These are phyloP conservation scores for Aspergillus quadricinctus DNA, from an alignment of 2,329 filamentous ascomycete genomes.

Conservation along the genomic window DNA sequence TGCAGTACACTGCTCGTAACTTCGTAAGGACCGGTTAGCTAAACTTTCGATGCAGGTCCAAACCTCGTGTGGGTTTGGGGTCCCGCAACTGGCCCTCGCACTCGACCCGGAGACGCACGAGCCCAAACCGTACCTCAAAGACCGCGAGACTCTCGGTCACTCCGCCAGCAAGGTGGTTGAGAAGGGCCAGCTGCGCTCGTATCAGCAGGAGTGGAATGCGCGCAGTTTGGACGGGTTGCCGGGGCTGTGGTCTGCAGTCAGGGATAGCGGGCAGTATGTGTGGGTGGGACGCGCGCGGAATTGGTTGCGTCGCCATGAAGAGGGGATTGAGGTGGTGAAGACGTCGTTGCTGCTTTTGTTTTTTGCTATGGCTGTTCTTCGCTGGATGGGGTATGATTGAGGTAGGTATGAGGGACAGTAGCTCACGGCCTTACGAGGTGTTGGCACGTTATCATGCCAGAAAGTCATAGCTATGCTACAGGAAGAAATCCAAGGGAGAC, in stretches of 20 bases:
- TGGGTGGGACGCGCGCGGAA: conserved; percentile 38
- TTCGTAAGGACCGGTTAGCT: too few relatives aligned
- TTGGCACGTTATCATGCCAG: too few relatives aligned
- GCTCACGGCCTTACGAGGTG: too few relatives aligned
- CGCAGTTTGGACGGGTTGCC: conserved; percentile 57
- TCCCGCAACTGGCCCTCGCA: conserved; percentile 49
- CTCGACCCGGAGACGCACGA: conserved; percentile 28
- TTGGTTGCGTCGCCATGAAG: conserved; percentile 14
- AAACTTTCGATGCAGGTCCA: conserved; percentile 47
- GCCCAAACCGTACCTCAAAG: conserved; percentile 39
- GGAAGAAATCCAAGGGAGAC: background rate
- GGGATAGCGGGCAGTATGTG: conserved; percentile 47
- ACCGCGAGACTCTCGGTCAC: conserved; percentile 53
- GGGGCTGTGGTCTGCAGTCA: conserved; percentile 52
- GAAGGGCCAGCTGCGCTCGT: conserved; percentile 49
- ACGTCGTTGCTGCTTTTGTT: conserved; percentile 15
- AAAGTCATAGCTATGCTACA: too few relatives aligned
- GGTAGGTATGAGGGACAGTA: background rate
- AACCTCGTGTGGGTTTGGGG: conserved; percentile 63
- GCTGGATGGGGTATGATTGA: conserved; percentile 13
- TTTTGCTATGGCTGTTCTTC: conserved; percentile 15
- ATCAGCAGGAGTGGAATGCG: conserved; percentile 54
- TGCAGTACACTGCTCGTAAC: too few relatives aligned
- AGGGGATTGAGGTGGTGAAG: conserved; percentile 19
- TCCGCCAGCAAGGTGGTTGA: conserved; percentile 49